These are phyloP conservation scores for Nakaseomyces sp. DNA, from an alignment of 1,139 yeast genomes.

Conservation along the genomic window DNA sequence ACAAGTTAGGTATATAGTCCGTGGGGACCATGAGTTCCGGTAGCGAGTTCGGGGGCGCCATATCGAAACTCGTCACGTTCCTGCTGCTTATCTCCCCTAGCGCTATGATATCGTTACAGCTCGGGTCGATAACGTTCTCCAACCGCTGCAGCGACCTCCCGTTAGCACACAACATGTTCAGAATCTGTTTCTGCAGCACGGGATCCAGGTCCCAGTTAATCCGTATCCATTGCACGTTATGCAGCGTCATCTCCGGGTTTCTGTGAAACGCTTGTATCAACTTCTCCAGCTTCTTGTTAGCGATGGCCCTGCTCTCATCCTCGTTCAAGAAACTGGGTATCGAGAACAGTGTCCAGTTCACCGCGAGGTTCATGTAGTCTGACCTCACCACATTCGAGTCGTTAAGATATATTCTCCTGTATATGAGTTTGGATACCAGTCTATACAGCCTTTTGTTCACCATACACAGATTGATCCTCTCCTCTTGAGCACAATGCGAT, in stretches of 20 bases:
- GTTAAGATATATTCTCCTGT: slow-evolving; percentile 30
- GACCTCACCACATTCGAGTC: slow-evolving; percentile 32
- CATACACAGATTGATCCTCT: slow-evolving; percentile 22
- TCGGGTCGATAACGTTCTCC: slow-evolving; percentile 35
- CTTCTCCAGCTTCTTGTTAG: slow-evolving; percentile 23
- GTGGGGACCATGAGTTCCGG: slow-evolving; percentile 29
- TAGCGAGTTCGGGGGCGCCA: slow-evolving; percentile 36
- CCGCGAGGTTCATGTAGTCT: slow-evolving; percentile 29
- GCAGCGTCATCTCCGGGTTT: slow-evolving; percentile 18
- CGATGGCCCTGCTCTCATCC: slow-evolving; percentile 25
- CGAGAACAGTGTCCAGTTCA: slow-evolving; percentile 29
- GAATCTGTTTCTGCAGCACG: slow-evolving; percentile 26
- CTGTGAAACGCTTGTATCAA: slow-evolving; percentile 26
- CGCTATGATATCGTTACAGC: slow-evolving; percentile 32
- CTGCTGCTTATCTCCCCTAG: slow-evolving; percentile 20
- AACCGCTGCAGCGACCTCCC: slow-evolving; percentile 30
- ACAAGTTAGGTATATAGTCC: slow-evolving; percentile 28
- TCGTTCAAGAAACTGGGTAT: slow-evolving; percentile 28
- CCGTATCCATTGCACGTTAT: slow-evolving; percentile 33
- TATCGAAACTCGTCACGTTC: slow-evolving; percentile 32
- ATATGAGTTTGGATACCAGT: slow-evolving; percentile 26
- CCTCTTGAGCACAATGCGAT: slow-evolving; percentile 29
- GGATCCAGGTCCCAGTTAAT: slow-evolving; percentile 37
- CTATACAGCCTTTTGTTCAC: slow-evolving; percentile 21
- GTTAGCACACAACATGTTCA: slow-evolving; percentile 24